Base-by-base conservation (phyloP, 345 rosid species). In the Citrus cavaleriei region DNA sequence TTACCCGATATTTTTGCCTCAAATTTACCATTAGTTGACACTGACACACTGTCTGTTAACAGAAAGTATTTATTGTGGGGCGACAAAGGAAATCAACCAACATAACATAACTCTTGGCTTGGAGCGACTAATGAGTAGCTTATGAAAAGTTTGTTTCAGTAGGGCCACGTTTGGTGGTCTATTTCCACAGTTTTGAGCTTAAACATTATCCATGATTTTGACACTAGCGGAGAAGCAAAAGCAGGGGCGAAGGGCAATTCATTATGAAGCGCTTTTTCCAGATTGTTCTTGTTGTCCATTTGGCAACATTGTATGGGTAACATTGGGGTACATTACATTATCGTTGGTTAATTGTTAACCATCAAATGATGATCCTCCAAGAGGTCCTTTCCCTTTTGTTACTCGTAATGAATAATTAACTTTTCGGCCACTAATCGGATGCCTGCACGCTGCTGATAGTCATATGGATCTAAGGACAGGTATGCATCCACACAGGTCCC, bases 381-480 rank as follows among this genome's bases (percentile, higher is more conserved):
- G 1, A 30, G 63, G 35, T 34, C 35, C 63, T 2, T 64, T 22
- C 24, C 42, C 28, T 54, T 54, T 34, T 61, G 63, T 74, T 73
- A 73, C 68, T 83, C 40, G 1, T 79, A 79, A 77, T 83, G 78
- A 74, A 95, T 77, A 74, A 91, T 74, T 83, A 93, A 38, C 70
- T 89, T 89, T 78, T 89, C 87, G 0, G 93, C 92, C 69, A 91
- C 88, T 28, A 91, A 78, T 46, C 92, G 87, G 59, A 95, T 91
- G 72, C 99, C 99, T 25, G 97, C 91, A 74, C 32, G 79, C 78
- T 85, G 92, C 77, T 83, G 95, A 83, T 86, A 92, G 80, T 91
- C 99, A 71, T 93, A 95, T 14, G 91, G 75, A 78, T 89, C 93
- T 49, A 93, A 68, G 63, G 92, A 83, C 81, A 95, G 73, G 84